phyloP scores from a whole-genome alignment of 257 asterid species.

The Forsythia suspensa region DNA sequence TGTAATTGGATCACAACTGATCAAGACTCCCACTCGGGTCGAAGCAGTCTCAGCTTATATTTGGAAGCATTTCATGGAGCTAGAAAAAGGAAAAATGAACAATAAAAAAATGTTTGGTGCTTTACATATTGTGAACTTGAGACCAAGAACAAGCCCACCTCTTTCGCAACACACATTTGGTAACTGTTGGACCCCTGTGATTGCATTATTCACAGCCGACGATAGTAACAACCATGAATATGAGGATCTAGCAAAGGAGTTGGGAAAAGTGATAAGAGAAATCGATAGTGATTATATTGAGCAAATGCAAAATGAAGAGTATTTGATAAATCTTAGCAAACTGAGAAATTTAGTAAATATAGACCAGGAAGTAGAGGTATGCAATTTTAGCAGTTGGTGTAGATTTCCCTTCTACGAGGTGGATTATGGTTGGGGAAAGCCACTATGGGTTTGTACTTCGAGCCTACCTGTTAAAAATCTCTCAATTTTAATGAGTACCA shows the following conservation, averaged over 20 bases:
- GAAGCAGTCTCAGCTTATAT: constrained; percentile 33
- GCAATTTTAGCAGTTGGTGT: constrained; percentile 32
- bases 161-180: constrained; percentile 17
- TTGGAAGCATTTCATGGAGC: constrained; percentile 28
- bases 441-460: constrained; percentile 14
- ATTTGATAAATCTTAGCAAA: background rate
- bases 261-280: constrained; percentile 12
- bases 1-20: background rate
- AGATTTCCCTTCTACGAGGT: constrained; percentile 27
- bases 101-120: background rate
- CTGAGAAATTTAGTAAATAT: background rate
- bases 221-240: background rate
- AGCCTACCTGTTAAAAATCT: background rate
- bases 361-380: background rate
- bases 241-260: background rate
- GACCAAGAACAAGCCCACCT: constrained; percentile 19
- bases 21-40: constrained; percentile 37
- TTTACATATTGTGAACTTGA: constrained; percentile 4
- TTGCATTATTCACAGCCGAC: background rate
- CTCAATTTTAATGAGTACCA: constrained; percentile 17
- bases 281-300: background rate
- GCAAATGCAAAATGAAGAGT: background rate
- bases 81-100: background rate
- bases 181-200: constrained; percentile 7
- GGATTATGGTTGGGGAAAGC: constrained; percentile 36